These are phyloP conservation scores for Myriosclerotinia scirpicola DNA, from an alignment of 2,329 filamentous ascomycete genomes.

Conservation along the genomic window DNA sequence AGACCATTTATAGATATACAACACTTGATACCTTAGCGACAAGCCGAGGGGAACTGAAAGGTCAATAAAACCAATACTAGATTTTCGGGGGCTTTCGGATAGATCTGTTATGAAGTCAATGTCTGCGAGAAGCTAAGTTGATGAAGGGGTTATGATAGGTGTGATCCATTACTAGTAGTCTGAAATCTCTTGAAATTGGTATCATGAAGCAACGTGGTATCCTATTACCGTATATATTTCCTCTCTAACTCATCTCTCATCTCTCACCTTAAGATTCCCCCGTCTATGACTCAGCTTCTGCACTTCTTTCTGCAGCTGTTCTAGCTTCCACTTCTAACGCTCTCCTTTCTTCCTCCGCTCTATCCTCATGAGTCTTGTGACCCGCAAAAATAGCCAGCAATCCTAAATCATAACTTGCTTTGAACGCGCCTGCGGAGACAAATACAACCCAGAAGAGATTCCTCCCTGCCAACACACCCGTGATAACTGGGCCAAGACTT, in stretches of 20 bases:
- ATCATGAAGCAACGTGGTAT: not conserved
- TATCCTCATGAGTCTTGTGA: constrained; percentile 38
- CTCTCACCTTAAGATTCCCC: not conserved
- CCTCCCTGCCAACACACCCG: constrained; percentile 59
- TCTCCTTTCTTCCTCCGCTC: constrained; percentile 30
- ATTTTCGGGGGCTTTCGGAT: not conserved
- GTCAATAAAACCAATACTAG: not conserved
- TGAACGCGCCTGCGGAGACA: constrained; percentile 60
- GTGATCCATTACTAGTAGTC: not conserved
- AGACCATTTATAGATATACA: too few species aligned
- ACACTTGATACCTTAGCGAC: too few species aligned
- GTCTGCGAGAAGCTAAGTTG: not conserved
- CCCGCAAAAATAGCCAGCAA: constrained; percentile 52
- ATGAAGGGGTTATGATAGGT: not conserved
- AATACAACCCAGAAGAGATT: constrained; percentile 63
- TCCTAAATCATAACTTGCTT: constrained; percentile 60
- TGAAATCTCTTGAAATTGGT: not conserved
- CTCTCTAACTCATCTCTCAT: not conserved
- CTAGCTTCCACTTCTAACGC: constrained; percentile 28
- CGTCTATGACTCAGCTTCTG: constrained; percentile 20
- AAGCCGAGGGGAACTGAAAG: too few species aligned
- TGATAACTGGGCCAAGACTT: constrained; percentile 61
- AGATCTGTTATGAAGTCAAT: not conserved
- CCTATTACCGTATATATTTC: not conserved
- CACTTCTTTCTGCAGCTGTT: constrained; percentile 30